These are phyloP conservation scores for Dioscorea alata DNA, from an alignment of 106 monocot species.

Conservation along the genomic window DNA sequence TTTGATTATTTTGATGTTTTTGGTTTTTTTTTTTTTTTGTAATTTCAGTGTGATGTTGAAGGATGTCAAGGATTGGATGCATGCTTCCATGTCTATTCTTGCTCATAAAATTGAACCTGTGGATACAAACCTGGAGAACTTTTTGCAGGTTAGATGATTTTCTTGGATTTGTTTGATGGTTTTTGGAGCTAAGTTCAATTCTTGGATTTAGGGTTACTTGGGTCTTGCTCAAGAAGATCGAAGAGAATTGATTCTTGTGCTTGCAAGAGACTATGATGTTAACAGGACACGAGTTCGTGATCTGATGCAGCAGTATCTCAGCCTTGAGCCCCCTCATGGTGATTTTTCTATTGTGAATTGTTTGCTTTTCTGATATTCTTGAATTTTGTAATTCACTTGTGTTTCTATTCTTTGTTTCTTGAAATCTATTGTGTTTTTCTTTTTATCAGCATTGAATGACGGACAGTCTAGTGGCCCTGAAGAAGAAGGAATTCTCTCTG, in stretches of 20 bases:
- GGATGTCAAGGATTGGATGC: slow-evolving; percentile 61
- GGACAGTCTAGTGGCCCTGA: slow-evolving; percentile 12
- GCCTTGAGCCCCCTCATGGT: slow-evolving; percentile 25
- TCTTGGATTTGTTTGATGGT: background rate
- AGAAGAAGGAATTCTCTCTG: slow-evolving; percentile 27
- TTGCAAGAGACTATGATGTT: slow-evolving; percentile 62
- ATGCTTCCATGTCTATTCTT: slow-evolving; percentile 32
- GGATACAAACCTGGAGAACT: slow-evolving; percentile 34
- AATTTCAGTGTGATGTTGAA: slow-evolving; percentile 5
- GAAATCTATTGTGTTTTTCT: background rate
- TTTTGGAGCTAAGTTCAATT: background rate
- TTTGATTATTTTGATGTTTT: too few species aligned
- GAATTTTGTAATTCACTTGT: background rate
- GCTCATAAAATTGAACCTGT: slow-evolving; percentile 17
- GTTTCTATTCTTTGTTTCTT: background rate
- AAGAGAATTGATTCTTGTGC: slow-evolving; percentile 37
- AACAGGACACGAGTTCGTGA: slow-evolving; percentile 48
- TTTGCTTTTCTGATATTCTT: background rate
- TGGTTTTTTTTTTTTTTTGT: background rate
- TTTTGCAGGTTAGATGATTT: slow-evolving; percentile 30
- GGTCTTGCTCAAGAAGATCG: slow-evolving; percentile 36
- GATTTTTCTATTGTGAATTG: background rate
- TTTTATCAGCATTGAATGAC: slow-evolving; percentile 9
- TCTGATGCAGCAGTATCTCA: slow-evolving; percentile 72
- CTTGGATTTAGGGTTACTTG: slow-evolving; percentile 37